These are phyloP conservation scores for Diversispora eburnea DNA, from an alignment of 192 early-diverging fungal genomes.

Conservation along the genomic window DNA sequence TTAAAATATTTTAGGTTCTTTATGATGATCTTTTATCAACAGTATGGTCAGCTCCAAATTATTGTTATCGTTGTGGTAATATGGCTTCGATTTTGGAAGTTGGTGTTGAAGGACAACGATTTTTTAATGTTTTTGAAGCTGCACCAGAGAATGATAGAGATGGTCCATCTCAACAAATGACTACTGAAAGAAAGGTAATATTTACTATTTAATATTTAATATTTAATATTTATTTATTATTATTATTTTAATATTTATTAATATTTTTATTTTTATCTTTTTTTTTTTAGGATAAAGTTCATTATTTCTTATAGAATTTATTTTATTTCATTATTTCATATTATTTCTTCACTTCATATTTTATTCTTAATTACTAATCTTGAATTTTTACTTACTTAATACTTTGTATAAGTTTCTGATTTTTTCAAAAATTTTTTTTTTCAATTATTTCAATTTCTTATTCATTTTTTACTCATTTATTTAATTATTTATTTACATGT, in stretches of 20 bases:
- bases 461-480: too few relatives aligned
- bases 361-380: too few relatives aligned
- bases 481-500: too few relatives aligned
- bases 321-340: too few relatives aligned
- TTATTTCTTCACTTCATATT: too few relatives aligned
- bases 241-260: not conserved
- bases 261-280: not conserved
- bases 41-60: conserved; percentile 84
- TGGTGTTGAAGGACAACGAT: conserved; percentile 65
- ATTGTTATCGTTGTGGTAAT: conserved; percentile 87
- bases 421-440: too few relatives aligned
- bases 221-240: not conserved
- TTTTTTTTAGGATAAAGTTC: conserved; percentile 33
- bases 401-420: too few relatives aligned
- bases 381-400: too few relatives aligned
- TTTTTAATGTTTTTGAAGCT: conserved; percentile 87
- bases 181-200: conserved; percentile 25
- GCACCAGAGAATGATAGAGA: conserved; percentile 75
- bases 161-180: conserved; percentile 33
- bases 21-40: conserved; percentile 83
- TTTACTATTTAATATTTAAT: not conserved
- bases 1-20: conserved; percentile 58
- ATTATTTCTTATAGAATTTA: conserved; percentile 37
- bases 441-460: too few relatives aligned
- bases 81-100: conserved; percentile 81